Conservation (phyloP, 352 stramenopile species). For the Phytophthora pseudosyringae region DNA sequence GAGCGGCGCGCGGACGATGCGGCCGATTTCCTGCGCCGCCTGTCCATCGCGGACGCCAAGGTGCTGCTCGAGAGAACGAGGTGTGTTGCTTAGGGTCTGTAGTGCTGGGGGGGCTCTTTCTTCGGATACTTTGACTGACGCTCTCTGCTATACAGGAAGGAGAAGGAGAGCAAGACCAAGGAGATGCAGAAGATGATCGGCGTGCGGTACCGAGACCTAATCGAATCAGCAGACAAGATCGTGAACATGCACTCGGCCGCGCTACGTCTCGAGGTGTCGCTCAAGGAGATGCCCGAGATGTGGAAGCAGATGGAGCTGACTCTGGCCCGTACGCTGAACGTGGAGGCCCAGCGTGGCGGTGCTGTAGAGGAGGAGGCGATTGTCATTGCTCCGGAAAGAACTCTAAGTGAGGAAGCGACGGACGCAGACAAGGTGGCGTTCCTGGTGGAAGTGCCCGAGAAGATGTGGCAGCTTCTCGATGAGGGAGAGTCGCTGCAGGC, state of each 20-base stretch:
- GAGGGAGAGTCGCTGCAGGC: conserved; percentile 61
- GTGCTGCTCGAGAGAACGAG: conserved; percentile 81
- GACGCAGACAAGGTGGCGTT: conserved; percentile 52
- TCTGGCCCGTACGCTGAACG: conserved; percentile 41
- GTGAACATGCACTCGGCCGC: conserved; percentile 92
- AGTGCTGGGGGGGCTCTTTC: background rate
- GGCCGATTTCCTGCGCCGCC: conserved; percentile 74
- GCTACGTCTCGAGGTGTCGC: conserved; percentile 74
- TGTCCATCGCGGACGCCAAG: conserved; percentile 86
- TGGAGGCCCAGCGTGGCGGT: background rate
- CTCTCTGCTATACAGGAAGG: conserved; percentile 46
- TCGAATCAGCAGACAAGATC: conserved; percentile 94
- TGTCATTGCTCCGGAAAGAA: background rate
- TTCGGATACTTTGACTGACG: background rate
- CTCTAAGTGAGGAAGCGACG: background rate
- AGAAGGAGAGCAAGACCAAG: conserved; percentile 89
- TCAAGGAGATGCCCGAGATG: conserved; percentile 87
- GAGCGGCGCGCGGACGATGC: conserved; percentile 27
- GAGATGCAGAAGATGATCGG: conserved; percentile 95
- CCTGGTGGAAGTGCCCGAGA: conserved; percentile 63
- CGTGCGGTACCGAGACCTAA: conserved; percentile 92
- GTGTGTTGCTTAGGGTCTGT: conserved; percentile 34
- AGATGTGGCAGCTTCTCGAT: conserved; percentile 77
- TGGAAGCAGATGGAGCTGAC: conserved; percentile 72
- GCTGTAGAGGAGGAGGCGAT: background rate